A percentile compares a stretch with the other conserved stretches of the same genome.
Conservation (phyloP, 2,329 filamentous ascomycete genomes). For the Aureobasidium sp. region DNA sequence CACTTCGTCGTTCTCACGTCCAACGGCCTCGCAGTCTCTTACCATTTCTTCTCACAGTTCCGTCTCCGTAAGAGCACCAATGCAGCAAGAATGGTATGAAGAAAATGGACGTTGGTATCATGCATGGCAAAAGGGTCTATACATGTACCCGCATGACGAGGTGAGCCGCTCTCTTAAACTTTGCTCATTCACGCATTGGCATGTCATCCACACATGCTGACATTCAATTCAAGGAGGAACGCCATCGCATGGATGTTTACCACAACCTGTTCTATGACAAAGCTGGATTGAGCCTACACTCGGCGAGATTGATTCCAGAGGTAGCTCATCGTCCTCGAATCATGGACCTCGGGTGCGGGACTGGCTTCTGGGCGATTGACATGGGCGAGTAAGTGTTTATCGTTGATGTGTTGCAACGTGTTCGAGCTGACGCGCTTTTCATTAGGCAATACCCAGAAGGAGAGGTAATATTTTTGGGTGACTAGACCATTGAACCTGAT, state of each 20-base stretch:
- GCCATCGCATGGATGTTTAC: constrained; percentile 18
- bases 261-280: constrained; percentile 18
- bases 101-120: constrained; percentile 20
- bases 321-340: constrained; percentile 38
- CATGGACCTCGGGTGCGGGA: constrained; percentile 71
- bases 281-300: constrained; percentile 16
- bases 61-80: constrained; percentile 14
- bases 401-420: background rate
- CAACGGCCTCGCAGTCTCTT: constrained; percentile 11
- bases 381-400: constrained; percentile 61
- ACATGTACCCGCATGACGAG: constrained; percentile 20
- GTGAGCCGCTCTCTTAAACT: constrained; percentile 10
- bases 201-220: background rate
- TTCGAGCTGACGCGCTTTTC: background rate
- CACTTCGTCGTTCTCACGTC: background rate
- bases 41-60: constrained; percentile 4
- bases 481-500: background rate
- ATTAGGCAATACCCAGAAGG: constrained; percentile 45
- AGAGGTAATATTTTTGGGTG: constrained; percentile 34
- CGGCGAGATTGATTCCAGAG: constrained; percentile 9
- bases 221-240: constrained; percentile 11
- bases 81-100: constrained; percentile 18
- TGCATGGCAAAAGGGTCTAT: constrained; percentile 17
- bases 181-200: background rate
- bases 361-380: constrained; percentile 85